Evolutionary conservation across 108 stramenopile genomes (phyloP).

Genomic region (Phaeodactylum tricornutum): DNA sequence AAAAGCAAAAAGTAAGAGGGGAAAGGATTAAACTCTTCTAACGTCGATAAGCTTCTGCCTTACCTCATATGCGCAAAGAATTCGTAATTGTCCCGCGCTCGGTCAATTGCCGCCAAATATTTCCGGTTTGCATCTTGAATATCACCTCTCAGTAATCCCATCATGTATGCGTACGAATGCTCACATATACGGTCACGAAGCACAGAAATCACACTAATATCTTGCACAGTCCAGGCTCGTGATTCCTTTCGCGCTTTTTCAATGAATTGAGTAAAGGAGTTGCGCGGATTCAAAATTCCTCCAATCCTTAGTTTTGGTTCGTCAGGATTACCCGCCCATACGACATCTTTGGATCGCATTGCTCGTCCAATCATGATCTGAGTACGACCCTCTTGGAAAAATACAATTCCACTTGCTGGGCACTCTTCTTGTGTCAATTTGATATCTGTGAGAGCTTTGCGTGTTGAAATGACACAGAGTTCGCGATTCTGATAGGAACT

Average conservation of each 20-base stretch:
- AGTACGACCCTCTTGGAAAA: slow-evolving; percentile 6
- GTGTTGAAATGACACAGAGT: not conserved
- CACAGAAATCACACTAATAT: slow-evolving; percentile 6
- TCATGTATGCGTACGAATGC: slow-evolving; percentile 5
- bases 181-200: slow-evolving; percentile 11
- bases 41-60: not conserved
- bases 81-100: no score
- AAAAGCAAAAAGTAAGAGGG: not conserved
- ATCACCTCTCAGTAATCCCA: slow-evolving; percentile 4
- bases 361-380: slow-evolving; percentile 9
- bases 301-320: slow-evolving; percentile 16
- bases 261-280: slow-evolving; percentile 14
- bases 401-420: slow-evolving; percentile 11
- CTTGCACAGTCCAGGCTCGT: slow-evolving; percentile 4
- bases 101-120: slow-evolving; percentile 8
- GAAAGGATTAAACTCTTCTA: no score
- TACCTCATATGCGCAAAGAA: not conserved
- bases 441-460: not conserved
- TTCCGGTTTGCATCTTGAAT: slow-evolving; percentile 12
- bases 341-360: slow-evolving; percentile 7
- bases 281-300: slow-evolving; percentile 14
- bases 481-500: slow-evolving; percentile 1
- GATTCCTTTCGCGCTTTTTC: slow-evolving; percentile 12
- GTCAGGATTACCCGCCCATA: slow-evolving; percentile 17
- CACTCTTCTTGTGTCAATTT: slow-evolving; percentile 7